Base-by-base conservation (phyloP, 345 rosid genomes). In the Populus simonii region DNA sequence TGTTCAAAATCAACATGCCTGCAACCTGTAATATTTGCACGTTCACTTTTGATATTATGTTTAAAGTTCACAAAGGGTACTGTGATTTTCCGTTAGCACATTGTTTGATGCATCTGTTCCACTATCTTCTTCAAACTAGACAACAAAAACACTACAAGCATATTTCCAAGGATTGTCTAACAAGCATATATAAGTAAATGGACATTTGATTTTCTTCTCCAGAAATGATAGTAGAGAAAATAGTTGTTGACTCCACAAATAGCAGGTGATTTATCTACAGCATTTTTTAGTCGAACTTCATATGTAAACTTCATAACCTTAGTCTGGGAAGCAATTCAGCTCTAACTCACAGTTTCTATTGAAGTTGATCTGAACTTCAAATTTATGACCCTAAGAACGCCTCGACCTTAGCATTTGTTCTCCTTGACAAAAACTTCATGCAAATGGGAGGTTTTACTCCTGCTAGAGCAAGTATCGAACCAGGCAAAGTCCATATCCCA, bases 401-500 rank as follows among this genome's bases (percentile, higher is more conserved):
- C 16, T 66, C 68, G 16, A 66, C 68, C 68, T 66, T 66, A 1
- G 38, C 11, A 71, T 72, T 80, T 70, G 75, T 53, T 70, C 33
- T 17, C 79, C 75, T 70, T 49, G 67, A 18, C 17, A 82, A 55
- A 82, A 86, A 87, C 75, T 84, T 79, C 87, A 87, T 87, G 80
- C 89, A 87, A 2, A 84, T 82, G 15, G 89, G 89, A 31, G 86
- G 89, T 25, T 81, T 80, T 23, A 84, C 81, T 72, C 81, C 79
- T 0, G 76, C 85, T 6, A 87, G 69, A 6, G 86, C 81, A 8
- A 87, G 89, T 66, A 84, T 43, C 4, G 65, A 59, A 59, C 65
- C 23, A 23, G 65, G 65, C 29, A 59, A 59, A 59, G 65, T 59
- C 65, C 65, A 59, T 59, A 59, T 59, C 5, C 65, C 65, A 3